phyloP scores from a whole-genome alignment of 1,284 basidiomycete genomes.

The Moesziomyces antarcticus region DNA sequence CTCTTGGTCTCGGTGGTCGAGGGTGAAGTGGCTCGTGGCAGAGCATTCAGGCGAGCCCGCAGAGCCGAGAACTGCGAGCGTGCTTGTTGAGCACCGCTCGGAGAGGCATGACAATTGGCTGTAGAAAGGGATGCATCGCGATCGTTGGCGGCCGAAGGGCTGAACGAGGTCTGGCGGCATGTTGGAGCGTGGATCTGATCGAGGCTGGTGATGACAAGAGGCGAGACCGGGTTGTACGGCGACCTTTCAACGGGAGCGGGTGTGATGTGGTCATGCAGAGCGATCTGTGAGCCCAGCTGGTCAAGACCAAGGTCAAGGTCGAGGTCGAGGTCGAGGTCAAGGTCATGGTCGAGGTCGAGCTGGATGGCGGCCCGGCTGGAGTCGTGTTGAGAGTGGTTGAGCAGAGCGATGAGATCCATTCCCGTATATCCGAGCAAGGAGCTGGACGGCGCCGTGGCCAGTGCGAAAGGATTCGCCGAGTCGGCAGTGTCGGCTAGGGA shows the following conservation, averaged over 20 bases:
- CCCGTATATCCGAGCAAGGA: conserved; percentile 1
- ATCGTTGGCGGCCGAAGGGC: not conserved
- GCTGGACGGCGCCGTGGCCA: no score
- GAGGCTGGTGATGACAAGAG: conserved; percentile 4
- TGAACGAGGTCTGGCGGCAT: not conserved
- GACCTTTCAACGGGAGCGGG: no score
- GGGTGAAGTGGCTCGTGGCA: conserved; percentile 1
- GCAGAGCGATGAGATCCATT: conserved; percentile 14
- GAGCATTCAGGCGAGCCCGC: conserved; percentile 6
- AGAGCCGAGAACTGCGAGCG: conserved; percentile 8
- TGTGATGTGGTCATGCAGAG: no score
- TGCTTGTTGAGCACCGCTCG: not conserved
- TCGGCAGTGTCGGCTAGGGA: no score
- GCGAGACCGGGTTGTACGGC: not conserved
- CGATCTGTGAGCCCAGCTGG: no score
- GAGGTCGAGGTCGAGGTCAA: not conserved
- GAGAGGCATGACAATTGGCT: no score
- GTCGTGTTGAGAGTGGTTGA: conserved; percentile 17
- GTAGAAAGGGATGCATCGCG: no score
- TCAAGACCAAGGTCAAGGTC: no score
- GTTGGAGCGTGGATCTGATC: conserved; percentile 3
- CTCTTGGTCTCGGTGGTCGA: not conserved
- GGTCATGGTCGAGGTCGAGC: conserved; percentile 4
- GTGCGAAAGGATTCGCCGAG: no score
- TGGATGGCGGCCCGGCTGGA: conserved; percentile 11